These are phyloP conservation scores for Entelexis paramagnoliae DNA, from an alignment of 1,139 yeast species.

Conservation along the genomic window DNA sequence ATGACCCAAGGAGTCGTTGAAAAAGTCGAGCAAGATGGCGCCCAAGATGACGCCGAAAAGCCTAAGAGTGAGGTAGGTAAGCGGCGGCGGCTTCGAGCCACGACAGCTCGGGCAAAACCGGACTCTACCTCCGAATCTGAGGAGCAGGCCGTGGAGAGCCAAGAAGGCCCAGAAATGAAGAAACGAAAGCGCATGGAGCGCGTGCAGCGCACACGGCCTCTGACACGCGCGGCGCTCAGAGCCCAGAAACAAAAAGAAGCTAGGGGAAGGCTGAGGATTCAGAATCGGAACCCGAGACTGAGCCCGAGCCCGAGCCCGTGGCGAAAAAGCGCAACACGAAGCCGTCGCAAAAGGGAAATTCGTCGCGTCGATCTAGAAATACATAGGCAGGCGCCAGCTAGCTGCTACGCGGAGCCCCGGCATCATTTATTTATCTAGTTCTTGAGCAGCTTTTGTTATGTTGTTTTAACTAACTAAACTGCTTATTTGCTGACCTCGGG, in stretches of 20 bases:
- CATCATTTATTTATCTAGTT: too few species aligned
- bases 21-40: too few species aligned
- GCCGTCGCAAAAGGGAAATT: background rate
- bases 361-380: background rate
- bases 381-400: background rate
- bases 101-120: background rate
- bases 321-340: background rate
- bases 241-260: constrained; percentile 6
- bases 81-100: background rate
- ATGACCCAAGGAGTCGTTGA: too few species aligned
- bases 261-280: background rate
- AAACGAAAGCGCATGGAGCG: constrained; percentile 1
- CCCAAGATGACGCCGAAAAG: background rate
- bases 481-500: too few species aligned
- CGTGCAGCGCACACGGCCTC: constrained; percentile 4
- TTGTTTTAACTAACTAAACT: too few species aligned
- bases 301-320: background rate
- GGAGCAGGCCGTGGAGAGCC: background rate
- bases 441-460: too few species aligned
- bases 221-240: constrained; percentile 9
- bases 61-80: background rate
- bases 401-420: too few species aligned
- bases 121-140: background rate
- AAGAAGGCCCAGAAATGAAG: background rate
- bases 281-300: background rate